Evolutionary conservation across 2,329 filamentous ascomycete genomes (phyloP), one percentile per base, ranked within the genome.

Genomic region (Hypoxylon sp.): DNA sequence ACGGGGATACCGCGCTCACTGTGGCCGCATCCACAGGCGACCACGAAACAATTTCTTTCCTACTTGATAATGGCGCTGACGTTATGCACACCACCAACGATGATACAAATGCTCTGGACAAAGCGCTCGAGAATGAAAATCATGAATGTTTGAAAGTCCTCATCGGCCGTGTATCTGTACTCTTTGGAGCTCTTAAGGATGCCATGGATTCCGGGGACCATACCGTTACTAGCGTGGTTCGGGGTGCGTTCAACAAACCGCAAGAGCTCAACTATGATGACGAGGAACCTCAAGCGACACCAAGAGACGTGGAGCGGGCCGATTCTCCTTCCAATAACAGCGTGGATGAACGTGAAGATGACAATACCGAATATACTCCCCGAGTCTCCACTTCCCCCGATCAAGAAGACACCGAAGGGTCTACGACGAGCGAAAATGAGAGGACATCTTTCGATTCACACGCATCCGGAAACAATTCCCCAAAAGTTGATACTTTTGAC

Each of bases 1-100:
- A 71, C 4, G 67, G 71, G 7, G 67, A 74, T 26, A 73, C 73
- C 0, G 69, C 73, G 1, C 63, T 76, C 1, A 74, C 75, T 5
- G 55, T 69, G 0, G 71, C 73, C 3, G 65, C 73, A 0, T 50
- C 48, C 7, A 57, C 59, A 25, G 69, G 68, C 1, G 72, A 75
- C 17, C 45, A 58, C 0, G 66, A 68, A 11, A 66, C 66, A 2
- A 67, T 73, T 17, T 62, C 59, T 25, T 69, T 70, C 36, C 52
- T 75, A 4, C 60, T 73, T 2, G 60, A 68, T 6, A 67, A 67
- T 1, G 71, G 71, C 9, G 67, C 72, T 19, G 67, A 72, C 29
- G 65, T 71, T 21, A 67, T 69, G 52, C 67, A 70, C 17, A 59
- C 59, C 5, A 71, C 67, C 45, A 56, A 67, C 3, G 46, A 51